These are phyloP conservation scores for Rutstroemia sydowiana DNA, from an alignment of 2,329 filamentous ascomycete genomes.

Conservation along the genomic window DNA sequence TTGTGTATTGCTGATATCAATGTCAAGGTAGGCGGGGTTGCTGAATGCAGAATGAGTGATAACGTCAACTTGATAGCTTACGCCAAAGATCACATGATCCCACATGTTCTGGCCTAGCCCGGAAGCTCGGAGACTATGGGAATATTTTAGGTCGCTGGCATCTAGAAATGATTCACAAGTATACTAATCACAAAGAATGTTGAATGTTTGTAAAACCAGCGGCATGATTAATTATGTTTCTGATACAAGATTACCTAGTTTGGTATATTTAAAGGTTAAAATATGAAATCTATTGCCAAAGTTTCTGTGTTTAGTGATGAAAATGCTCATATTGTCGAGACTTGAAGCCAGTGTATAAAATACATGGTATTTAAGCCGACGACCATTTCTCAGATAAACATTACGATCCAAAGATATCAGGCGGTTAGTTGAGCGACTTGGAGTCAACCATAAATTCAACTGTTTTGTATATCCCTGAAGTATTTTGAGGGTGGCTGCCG, in stretches of 20 bases:
- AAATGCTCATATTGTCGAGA: not conserved
- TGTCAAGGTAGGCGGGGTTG: not conserved
- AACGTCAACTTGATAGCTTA: slow-evolving; percentile 5
- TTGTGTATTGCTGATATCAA: not conserved
- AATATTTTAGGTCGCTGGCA: slow-evolving; percentile 27
- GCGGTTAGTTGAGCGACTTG: not conserved
- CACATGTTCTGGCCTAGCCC: slow-evolving; percentile 38
- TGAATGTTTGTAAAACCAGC: not conserved
- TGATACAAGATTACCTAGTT: not conserved
- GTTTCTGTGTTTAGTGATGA: not conserved
- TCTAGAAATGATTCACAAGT: not conserved
- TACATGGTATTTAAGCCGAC: not conserved
- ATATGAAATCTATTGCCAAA: not conserved
- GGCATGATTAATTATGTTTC: not conserved
- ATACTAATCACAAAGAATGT: not conserved
- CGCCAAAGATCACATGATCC: slow-evolving; percentile 10
- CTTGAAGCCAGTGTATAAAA: not conserved
- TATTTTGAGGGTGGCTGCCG: not conserved
- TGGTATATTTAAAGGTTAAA: too few species aligned
- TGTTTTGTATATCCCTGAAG: not conserved
- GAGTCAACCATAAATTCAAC: not conserved
- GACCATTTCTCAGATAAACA: not conserved
- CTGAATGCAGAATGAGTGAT: not conserved
- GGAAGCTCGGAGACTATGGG: not conserved
- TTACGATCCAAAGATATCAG: not conserved